Evolutionary conservation across 768 basidiomycete species (phyloP), one percentile per base, ranked within the genome.

Genomic region (Chalciporus sphaerocephalus): DNA sequence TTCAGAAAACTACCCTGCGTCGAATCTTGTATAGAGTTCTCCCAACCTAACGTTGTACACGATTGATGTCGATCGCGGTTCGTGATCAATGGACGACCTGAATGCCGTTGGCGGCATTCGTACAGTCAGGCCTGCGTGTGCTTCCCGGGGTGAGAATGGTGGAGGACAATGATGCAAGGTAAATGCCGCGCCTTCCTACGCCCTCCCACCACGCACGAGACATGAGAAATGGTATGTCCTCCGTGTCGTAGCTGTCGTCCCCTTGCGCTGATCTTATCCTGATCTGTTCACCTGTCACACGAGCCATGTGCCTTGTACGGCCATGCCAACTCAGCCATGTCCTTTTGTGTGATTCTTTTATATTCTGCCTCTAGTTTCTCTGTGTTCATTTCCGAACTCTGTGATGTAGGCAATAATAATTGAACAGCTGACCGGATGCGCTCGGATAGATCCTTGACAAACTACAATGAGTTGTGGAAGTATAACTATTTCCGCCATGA

Each of bases 61-160:
- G n/a, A 32, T 32, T 9, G 84, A 82, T 34, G 22, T 35, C 39
- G 30, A 33, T 47, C 25, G 41, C 13, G 69, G 69, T 70, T 71
- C 56, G 70, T 69, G 42, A 58, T 59, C 30, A 50, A n/a, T 52
- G 28, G 59, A 48, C 44, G 40, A 46, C 15, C 36, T 42, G 30
- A 34, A 35, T 32, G 18, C 34, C 38, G 51, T 23, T 40, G 41
- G 42, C 28, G 42, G 41, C 38, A 24, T 37, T 27, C 48, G 42
- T 37, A 27, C 35, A 36, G 28, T 39, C 36, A 41, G 37, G 38
- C 36, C 36, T 39, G 52, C 39, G 27, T 38, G 46, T n/a, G 10
- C 27, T n/a, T 12, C n/a, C 33, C 4, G 25, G 30, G 50, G 39
- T 41, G 57, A 49, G 36, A 46, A 50, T 22, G 22, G 42, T 30